Base-by-base conservation (phyloP, 2,329 filamentous ascomycete genomes). In the Sphaerulina musiva region DNA sequence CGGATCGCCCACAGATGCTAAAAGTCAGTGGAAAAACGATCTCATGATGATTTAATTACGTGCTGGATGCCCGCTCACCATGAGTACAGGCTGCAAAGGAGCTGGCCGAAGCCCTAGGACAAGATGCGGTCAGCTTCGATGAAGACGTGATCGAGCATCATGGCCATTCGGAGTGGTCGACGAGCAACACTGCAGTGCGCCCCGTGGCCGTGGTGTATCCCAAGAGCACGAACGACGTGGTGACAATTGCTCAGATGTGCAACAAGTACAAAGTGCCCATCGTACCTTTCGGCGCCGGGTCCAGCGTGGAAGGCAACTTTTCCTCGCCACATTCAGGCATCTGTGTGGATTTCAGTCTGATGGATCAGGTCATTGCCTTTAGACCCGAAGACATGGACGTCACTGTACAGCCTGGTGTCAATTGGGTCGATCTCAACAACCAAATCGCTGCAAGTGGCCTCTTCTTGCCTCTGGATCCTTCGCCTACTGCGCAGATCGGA, bases 321-420 rank as follows among this genome's bases (percentile, higher is more conserved):
- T 87, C 88, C 0, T 88, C 90, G 11, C 89, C 89, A 0, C 86
- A 85, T 66, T 90, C 90, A 10, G 91, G 91, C 10, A 81, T 96
- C 66, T 92, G 87, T 61, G 86, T 96, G 48, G 91, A 96, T 67
- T 96, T 96, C 69, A 81, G 83, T 1, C 82, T 82, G 65, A 96
- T 96, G 91, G 86, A 95, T 68, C 77, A 84, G 64, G 86, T 95
- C 26, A 63, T 96, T 31, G 77, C 84, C 51, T 77, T 95, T 53
- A 86, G 95, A 69, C 84, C 87, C 62, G 85, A 88, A 3, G 91
- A 95, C 68, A 89, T 95, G 87, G 91, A 96, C 64, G 79, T 95
- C 47, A 87, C 95, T 4, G 89, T 96, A 2, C 91, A 96, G 69
- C 91, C 91, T 2, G 87, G 87, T 6, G 85, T 96, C 8, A 85